Evolutionary conservation across 345 rosid species (phyloP).

Genomic region (Gossypium turneri): DNA sequence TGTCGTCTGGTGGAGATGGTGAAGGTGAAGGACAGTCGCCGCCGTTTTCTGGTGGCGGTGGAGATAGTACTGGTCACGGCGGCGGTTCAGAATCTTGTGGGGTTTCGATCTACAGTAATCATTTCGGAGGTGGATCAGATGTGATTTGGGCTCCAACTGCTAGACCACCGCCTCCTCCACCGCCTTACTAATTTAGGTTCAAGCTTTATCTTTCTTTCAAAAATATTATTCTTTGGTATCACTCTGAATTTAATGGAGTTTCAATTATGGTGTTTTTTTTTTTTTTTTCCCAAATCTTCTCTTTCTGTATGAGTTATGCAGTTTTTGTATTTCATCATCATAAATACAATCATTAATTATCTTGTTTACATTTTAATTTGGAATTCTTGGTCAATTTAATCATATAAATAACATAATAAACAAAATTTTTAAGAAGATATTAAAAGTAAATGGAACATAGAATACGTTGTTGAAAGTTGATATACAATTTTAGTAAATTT

Average conservation of each 20-base stretch:
- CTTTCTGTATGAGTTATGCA: background rate
- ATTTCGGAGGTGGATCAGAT: constrained; percentile 53
- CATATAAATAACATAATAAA: too few species aligned
- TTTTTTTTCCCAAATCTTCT: background rate
- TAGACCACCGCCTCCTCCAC: constrained; percentile 43
- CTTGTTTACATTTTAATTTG: background rate
- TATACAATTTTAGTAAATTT: too few species aligned
- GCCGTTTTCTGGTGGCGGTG: constrained; percentile 44
- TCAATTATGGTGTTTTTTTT: background rate
- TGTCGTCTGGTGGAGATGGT: constrained; percentile 40
- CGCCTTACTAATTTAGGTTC: constrained; percentile 14
- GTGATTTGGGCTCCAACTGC: constrained; percentile 74
- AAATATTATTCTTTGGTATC: background rate
- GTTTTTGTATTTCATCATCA: background rate
- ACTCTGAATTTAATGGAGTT: constrained; percentile 5
- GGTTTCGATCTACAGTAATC: constrained; percentile 55
- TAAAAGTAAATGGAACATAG: too few species aligned
- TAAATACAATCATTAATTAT: background rate
- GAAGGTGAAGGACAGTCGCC: constrained; percentile 47
- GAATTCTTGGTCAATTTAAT: too few species aligned
- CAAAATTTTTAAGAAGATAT: too few species aligned
- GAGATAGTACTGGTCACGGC: constrained; percentile 43
- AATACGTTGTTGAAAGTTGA: too few species aligned
- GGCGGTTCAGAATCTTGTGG: constrained; percentile 49
- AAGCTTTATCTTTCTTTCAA: background rate